phyloP scores from a whole-genome alignment of 208 protist genomes.

The Trypanosoma caninum region DNA sequence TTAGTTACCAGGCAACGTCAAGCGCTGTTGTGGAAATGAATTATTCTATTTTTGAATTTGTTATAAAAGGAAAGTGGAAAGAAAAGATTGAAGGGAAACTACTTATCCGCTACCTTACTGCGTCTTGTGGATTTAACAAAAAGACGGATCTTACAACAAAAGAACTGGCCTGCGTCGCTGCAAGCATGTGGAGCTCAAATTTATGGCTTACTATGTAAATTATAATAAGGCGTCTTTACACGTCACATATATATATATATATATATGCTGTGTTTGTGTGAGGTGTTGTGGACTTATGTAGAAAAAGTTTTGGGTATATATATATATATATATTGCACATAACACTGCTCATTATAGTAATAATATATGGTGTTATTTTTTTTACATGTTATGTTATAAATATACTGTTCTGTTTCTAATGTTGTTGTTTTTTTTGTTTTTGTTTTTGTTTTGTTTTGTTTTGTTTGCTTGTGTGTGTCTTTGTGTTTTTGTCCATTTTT shows the following conservation, averaged over 20 bases:
- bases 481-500: background rate
- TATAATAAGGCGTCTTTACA: background rate
- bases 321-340: background rate
- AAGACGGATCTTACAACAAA: slow-evolving; percentile 43
- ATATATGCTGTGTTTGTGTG: too few relatives aligned
- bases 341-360: background rate
- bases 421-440: slow-evolving; percentile 10
- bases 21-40: slow-evolving; percentile 43
- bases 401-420: slow-evolving; percentile 1
- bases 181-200: slow-evolving; percentile 76
- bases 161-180: slow-evolving; percentile 62
- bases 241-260: background rate
- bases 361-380: slow-evolving; percentile 13
- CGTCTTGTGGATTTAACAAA: slow-evolving; percentile 69
- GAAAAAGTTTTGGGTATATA: slow-evolving; percentile 7
- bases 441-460: background rate
- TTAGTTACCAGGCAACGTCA: slow-evolving; percentile 46
- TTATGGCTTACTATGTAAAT: slow-evolving; percentile 43
- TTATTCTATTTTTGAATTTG: slow-evolving; percentile 63
- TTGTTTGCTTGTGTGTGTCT: background rate
- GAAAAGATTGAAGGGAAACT: slow-evolving; percentile 51
- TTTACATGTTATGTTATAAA: background rate
- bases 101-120: slow-evolving; percentile 66
- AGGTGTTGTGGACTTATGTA: too few relatives aligned
- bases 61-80: slow-evolving; percentile 54